Base-by-base conservation (phyloP, 2,329 filamentous ascomycete genomes). In the Ascosphaera apis region DNA sequence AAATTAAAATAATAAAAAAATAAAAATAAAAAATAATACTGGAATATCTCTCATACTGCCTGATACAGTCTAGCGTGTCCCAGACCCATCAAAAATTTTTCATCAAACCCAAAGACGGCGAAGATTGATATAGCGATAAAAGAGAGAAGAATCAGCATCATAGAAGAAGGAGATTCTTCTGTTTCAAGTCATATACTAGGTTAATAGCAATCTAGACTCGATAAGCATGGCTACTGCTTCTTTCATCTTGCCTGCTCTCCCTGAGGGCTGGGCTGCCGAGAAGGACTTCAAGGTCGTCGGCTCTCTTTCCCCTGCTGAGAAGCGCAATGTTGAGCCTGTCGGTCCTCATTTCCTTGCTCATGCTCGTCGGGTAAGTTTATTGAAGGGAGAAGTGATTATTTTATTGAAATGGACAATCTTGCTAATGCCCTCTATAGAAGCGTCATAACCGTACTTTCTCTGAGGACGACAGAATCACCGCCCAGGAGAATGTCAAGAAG, bases 271-370 rank as follows among this genome's bases (percentile, higher is more conserved):
- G 84, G 65, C 69, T 33, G 55, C 53, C 42, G 83, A 91, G 41
- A 91, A 91, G 58, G 81, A 91, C 58, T 92, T 95, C 69, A 88
- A 88, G 63, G 60, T 77, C 39, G 55, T 91, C 45, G 78, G 76
- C 49, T 65, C 72, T 47, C 66, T 95, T 43, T 84, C 79, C 42
- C 61, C 68, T 43, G 72, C 82, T 28, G 77, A 73, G 35, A 75
- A 84, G 63, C 76, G 88, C 53, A 86, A 78, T 54, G 75, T 98
- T 50, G 88, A 95, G 66, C 84, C 88, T 37, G 81, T 95, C 47
- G 88, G 88, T 47, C 86, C 88, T 58, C 82, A 93, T 65, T 98
- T 93, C 67, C 75, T 98, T 45, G 88, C 88, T 47, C 84, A 95
- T 59, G 88, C 88, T 49, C 84, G 88, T 53, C 79, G 88, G 60